Evolutionary conservation across 257 asterid genomes (phyloP).

Genomic region (Apocynum venetum): DNA sequence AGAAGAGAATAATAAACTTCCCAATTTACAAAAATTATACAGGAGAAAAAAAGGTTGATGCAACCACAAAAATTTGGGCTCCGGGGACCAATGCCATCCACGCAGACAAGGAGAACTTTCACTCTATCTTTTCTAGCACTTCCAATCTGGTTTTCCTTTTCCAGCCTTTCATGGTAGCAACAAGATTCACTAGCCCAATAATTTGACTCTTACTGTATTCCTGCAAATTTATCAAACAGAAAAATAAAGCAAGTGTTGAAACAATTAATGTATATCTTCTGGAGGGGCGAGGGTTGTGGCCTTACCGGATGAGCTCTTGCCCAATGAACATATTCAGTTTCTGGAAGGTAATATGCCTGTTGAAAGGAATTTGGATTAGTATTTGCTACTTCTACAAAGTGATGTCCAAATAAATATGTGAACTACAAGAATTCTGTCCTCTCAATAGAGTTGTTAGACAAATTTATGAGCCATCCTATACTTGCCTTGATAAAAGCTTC

Average conservation of each 20-base stretch:
- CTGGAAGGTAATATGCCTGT: conserved; percentile 99
- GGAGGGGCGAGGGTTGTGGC: conserved; percentile 1
- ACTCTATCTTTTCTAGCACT: conserved; percentile 85
- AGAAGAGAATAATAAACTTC: conserved; percentile 7
- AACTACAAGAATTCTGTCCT: background rate
- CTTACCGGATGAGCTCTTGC: conserved; percentile 93
- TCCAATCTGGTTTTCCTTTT: conserved; percentile 88
- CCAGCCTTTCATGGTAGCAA: conserved; percentile 94
- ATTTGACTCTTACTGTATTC: conserved; percentile 82
- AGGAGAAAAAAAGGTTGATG: background rate
- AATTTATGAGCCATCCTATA: background rate
- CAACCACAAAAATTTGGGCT: background rate
- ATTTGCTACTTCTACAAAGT: background rate
- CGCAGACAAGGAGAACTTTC: background rate
- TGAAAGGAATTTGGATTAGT: background rate
- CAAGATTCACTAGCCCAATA: conserved; percentile 78
- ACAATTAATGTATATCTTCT: background rate
- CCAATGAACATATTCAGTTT: conserved; percentile 96
- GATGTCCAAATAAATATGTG: background rate
- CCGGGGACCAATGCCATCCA: background rate
- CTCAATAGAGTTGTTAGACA: background rate
- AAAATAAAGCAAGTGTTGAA: background rate
- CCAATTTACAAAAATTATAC: conserved; percentile 34
- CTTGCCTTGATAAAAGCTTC: conserved; percentile 91
- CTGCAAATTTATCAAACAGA: conserved; percentile 36